Base-by-base conservation (phyloP, 1,284 basidiomycete genomes). In the Clitocybe nebularis region DNA sequence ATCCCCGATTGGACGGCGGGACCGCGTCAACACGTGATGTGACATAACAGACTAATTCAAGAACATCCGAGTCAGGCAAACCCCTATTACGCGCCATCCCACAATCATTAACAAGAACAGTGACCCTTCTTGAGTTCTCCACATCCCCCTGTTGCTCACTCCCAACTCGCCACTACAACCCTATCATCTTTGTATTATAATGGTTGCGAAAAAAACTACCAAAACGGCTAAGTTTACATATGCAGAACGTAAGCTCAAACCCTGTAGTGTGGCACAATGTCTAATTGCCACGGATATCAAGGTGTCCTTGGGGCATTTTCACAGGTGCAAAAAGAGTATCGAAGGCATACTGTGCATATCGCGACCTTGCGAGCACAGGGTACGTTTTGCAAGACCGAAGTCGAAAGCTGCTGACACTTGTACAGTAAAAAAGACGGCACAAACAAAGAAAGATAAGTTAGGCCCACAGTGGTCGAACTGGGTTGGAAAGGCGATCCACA, bases 391-490 rank as follows among this genome's bases (percentile, higher is more conserved):
- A 19, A 23, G 40, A 30, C 29, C 30, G 21, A 16, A 20, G 35
- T 24, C 37, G n/a, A n/a, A n/a, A n/a, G n/a, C n/a, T n/a, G n/a
- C n/a, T 22, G 11, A 22, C 26, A 8, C 24, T 21, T n/a, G n/a
- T n/a, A n/a, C 29, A 77, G 75, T 77, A 10, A 69, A 65, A 45
- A 77, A 68, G 53, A 70, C 59, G 40, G 75, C 74, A 1, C 53
- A 67, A 24, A 60, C 58, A n/a, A 66, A 63, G 32, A 62, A 69
- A 41, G 74, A 75, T 39, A 68, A 62, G 40, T 59, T 77, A 11
- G 74, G 75, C 3, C 71, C 71, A 3, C 61, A 69, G 33, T 77
- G 75, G 74, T 57, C 64, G n/a, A 66, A 57, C 17, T 74, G 69
- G 66, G 68, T 78, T 13, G 53, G 58, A n/a, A 70, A 68, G 45